Conservation (phyloP, 805 yeast genomes). For the Huiozyma naganishii region DNA sequence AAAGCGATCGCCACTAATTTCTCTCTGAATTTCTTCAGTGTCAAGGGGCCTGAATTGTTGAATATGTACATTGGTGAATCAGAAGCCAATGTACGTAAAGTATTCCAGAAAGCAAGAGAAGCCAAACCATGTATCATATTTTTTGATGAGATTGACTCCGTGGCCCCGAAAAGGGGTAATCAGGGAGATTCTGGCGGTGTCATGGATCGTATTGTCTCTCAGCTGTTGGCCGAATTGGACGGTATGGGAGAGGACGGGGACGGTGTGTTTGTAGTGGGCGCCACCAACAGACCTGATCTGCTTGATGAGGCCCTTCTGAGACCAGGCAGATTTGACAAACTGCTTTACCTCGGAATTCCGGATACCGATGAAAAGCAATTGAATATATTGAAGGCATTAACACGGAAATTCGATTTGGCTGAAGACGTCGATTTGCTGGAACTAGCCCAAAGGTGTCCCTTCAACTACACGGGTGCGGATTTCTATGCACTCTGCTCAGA, state of each 20-base stretch:
- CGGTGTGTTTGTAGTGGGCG: conserved; percentile 98
- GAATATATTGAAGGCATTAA: conserved; percentile 76
- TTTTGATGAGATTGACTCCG: conserved; percentile 95
- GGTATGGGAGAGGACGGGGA: conserved; percentile 80
- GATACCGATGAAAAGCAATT: conserved; percentile 85
- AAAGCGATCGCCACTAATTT: conserved; percentile 96
- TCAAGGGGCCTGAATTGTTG: conserved; percentile 91
- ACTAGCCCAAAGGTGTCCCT: conserved; percentile 67
- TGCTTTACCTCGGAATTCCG: conserved; percentile 86
- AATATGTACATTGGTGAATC: conserved; percentile 99
- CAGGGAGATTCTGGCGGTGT: conserved; percentile 99
- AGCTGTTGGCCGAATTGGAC: conserved; percentile 85
- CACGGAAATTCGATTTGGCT: conserved; percentile 64
- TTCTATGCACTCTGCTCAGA: conserved; percentile 94
- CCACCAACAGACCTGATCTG: conserved; percentile 92
- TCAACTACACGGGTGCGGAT: conserved; percentile 95
- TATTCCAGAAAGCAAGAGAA: conserved; percentile 89
- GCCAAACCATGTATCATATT: conserved; percentile 96
- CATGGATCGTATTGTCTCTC: conserved; percentile 97
- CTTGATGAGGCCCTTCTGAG: conserved; percentile 87
- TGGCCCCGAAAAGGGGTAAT: conserved; percentile 96
- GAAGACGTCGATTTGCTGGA: conserved; percentile 45
- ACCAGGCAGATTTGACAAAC: conserved; percentile 92
- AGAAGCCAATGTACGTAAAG: conserved; percentile 91
- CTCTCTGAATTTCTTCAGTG: conserved; percentile 87